phyloP scores from a whole-genome alignment of 139 green algal species.

The Ettlia oleoabundans region DNA sequence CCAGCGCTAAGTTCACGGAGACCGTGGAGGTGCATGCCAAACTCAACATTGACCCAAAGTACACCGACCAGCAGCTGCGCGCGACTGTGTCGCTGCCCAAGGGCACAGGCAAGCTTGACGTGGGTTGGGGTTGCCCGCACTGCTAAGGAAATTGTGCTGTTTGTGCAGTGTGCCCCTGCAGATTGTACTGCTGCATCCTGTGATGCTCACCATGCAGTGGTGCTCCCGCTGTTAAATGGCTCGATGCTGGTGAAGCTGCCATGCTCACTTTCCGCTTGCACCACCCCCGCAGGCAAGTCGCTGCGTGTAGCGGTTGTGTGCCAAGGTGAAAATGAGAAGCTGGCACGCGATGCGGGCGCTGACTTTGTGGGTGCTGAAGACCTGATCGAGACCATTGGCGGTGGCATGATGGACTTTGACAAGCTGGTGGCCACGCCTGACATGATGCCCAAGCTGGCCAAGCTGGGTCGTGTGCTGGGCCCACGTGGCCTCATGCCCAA shows the following conservation, averaged over 20 bases:
- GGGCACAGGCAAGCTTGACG: slow-evolving; percentile 69
- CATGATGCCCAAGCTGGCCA: slow-evolving; percentile 99
- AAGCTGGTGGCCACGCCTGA: slow-evolving; percentile 98
- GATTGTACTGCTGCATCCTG: not conserved
- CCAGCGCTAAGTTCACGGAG: slow-evolving; percentile 96
- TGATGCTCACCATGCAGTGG: not conserved
- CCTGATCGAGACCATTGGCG: slow-evolving; percentile 94
- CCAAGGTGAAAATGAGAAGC: slow-evolving; percentile 80
- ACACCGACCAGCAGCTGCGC: slow-evolving; percentile 98
- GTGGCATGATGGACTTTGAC: slow-evolving; percentile 99
- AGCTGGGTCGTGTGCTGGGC: slow-evolving; percentile 95
- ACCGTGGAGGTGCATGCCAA: slow-evolving; percentile 93
- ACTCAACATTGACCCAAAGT: slow-evolving; percentile 92
- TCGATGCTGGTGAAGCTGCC: no score
- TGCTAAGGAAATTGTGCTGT: not conserved
- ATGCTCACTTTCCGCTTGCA: no score
- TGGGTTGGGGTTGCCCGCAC: no score
- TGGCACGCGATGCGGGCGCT: slow-evolving; percentile 89
- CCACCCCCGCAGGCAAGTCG: slow-evolving; percentile 82
- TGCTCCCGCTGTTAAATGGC: no score
- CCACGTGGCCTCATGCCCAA: slow-evolving; percentile 98
- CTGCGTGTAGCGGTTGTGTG: slow-evolving; percentile 94
- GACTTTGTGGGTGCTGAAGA: slow-evolving; percentile 93
- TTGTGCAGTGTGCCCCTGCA: not conserved
- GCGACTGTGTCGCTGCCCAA: slow-evolving; percentile 94